phyloP scores from a whole-genome alignment of 352 stramenopile species.

The Phytopythium litorale region DNA sequence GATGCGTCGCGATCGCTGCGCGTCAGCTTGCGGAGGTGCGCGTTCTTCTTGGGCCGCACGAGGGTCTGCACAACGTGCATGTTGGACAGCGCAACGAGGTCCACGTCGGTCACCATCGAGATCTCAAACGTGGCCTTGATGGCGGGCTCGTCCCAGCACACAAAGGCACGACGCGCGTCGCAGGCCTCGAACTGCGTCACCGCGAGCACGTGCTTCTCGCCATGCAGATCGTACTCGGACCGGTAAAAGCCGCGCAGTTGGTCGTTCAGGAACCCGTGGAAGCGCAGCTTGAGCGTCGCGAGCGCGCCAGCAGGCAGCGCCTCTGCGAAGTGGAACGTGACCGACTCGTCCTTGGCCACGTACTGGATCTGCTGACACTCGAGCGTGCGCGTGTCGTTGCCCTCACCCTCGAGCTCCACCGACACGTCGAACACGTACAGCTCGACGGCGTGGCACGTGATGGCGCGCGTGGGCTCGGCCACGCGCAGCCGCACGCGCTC shows the following conservation, averaged over 20 bases:
- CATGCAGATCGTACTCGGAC: conserved; percentile 90
- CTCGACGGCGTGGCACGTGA: conserved; percentile 95
- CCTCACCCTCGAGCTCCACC: conserved; percentile 36
- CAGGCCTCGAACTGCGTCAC: conserved; percentile 84
- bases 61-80: conserved; percentile 91
- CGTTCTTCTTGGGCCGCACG: conserved; percentile 54
- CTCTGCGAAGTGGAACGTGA: conserved; percentile 58
- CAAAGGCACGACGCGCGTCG: conserved; percentile 92
- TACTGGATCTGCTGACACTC: conserved; percentile 46
- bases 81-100: conserved; percentile 94
- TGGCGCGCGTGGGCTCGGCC: conserved; percentile 50
- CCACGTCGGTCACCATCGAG: conserved; percentile 88
- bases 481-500: conserved; percentile 55
- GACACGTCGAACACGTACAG: conserved; percentile 81
- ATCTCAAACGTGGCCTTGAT: conserved; percentile 95
- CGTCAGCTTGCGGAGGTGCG: conserved; percentile 42
- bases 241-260: conserved; percentile 97
- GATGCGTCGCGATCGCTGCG: conserved; percentile 28
- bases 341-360: conserved; percentile 43
- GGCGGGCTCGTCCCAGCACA: conserved; percentile 97
- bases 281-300: conserved; percentile 43
- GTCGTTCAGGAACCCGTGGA: conserved; percentile 85
- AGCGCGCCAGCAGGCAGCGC: conserved; percentile 22
- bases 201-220: conserved; percentile 91
- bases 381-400: conserved; percentile 18